phyloP scores from a whole-genome alignment of 257 asterid species.

The Vinca minor region DNA sequence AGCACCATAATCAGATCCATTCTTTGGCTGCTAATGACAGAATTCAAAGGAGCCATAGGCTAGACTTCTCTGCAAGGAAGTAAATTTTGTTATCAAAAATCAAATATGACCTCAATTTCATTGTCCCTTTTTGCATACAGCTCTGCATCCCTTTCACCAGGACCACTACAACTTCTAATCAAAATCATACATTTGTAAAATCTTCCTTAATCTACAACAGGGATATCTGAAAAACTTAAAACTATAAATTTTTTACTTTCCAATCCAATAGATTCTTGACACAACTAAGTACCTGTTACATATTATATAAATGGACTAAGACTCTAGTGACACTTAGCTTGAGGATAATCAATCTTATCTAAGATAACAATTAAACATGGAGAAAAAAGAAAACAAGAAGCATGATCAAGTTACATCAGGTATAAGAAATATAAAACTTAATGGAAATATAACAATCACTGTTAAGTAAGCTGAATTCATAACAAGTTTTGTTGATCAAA shows the following conservation, averaged over 20 bases:
- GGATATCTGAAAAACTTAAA: neutral
- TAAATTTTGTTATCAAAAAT: constrained; percentile 1
- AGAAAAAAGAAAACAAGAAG: neutral
- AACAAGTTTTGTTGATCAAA: too few species aligned
- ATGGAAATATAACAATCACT: too few species aligned
- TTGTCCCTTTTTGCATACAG: constrained; percentile 7
- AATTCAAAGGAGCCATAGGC: too few species aligned
- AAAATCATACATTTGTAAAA: neutral
- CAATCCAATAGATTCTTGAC: neutral
- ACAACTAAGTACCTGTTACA: neutral
- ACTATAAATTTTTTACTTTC: neutral
- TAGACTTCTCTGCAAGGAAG: neutral
- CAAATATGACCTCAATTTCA: constrained; percentile 9
- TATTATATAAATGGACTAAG: neutral
- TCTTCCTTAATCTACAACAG: neutral
- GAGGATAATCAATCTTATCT: neutral
- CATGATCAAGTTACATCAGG: constrained; percentile 4
- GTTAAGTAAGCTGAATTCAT: too few species aligned
- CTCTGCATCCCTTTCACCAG: constrained; percentile 8
- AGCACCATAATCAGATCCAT: too few species aligned
- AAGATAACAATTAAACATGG: neutral
- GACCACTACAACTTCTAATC: constrained; percentile 4
- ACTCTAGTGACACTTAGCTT: neutral
- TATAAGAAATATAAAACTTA: neutral
- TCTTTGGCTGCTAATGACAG: too few species aligned